These are phyloP conservation scores for Hypoxylon sp. DNA, from an alignment of 2,329 filamentous ascomycete genomes.

Conservation along the genomic window DNA sequence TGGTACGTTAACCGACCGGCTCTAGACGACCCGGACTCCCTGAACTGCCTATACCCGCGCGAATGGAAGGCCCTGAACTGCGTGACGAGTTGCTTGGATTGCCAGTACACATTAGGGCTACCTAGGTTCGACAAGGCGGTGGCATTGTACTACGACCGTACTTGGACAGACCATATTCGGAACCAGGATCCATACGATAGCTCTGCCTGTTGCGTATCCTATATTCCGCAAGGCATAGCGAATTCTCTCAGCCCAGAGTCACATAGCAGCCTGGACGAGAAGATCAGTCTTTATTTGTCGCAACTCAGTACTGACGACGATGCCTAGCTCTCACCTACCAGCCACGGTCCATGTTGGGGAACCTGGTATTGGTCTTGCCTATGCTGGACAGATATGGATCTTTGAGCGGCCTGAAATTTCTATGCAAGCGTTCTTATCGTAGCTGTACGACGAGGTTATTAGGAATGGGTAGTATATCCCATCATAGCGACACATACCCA, in stretches of 20 bases:
- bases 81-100: no score
- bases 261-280: neutral
- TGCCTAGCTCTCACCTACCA: neutral
- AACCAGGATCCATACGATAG: neutral
- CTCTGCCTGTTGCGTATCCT: neutral
- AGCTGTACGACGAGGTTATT: neutral
- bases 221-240: neutral
- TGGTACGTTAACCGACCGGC: conserved; percentile 5
- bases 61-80: conserved; percentile 13
- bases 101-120: neutral
- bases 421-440: neutral
- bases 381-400: neutral
- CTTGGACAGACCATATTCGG: neutral
- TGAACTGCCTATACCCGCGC: conserved; percentile 4
- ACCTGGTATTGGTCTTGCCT: neutral
- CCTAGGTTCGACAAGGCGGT: neutral
- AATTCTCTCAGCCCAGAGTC: neutral
- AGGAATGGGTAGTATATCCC: neutral
- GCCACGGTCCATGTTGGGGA: neutral
- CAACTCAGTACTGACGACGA: neutral
- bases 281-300: neutral
- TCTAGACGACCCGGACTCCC: conserved; percentile 2
- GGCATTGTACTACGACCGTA: neutral
- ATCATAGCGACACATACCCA: neutral
- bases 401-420: conserved; percentile 5